phyloP scores from a whole-genome alignment of 371 early-diverging fungal species.

The Gilbertella persicaria region DNA sequence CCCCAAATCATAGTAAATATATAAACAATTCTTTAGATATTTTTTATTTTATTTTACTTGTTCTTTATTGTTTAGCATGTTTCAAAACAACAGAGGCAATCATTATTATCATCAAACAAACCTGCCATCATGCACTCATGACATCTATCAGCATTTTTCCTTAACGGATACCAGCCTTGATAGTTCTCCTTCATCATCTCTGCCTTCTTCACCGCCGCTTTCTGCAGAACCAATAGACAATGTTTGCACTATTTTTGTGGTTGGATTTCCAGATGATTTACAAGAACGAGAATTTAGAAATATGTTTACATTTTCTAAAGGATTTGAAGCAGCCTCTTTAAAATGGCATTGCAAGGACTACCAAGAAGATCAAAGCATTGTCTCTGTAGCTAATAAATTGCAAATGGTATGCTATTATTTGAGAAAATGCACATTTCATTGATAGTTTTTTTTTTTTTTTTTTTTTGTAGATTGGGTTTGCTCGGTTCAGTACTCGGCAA shows the following conservation, averaged over 20 bases:
- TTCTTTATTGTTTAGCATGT: too few species aligned
- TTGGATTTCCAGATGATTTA: constrained; percentile 97
- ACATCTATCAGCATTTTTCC: constrained; percentile 25
- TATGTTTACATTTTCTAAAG: constrained; percentile 94
- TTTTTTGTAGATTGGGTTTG: constrained; percentile 45
- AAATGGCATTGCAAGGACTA: constrained; percentile 77
- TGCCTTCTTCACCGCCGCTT: constrained; percentile 12
- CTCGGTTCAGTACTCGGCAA: constrained; percentile 41
- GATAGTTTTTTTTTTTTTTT: not conserved
- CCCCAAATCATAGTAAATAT: too few species aligned
- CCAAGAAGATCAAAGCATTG: constrained; percentile 31
- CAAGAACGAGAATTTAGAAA: constrained; percentile 96
- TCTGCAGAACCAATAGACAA: constrained; percentile 51
- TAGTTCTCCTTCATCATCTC: constrained; percentile 1
- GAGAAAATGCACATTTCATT: not conserved
- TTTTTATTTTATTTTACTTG: too few species aligned
- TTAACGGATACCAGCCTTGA: constrained; percentile 12
- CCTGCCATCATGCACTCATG: too few species aligned
- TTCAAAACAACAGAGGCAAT: too few species aligned
- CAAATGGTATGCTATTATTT: constrained; percentile 76
- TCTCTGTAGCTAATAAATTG: constrained; percentile 52
- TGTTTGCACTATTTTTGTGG: constrained; percentile 95
- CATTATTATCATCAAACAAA: too few species aligned
- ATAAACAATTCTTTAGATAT: too few species aligned
- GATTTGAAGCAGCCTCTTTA: constrained; percentile 93